Base-by-base conservation (phyloP, 345 rosid genomes). In the Fremontodendron californicum region DNA sequence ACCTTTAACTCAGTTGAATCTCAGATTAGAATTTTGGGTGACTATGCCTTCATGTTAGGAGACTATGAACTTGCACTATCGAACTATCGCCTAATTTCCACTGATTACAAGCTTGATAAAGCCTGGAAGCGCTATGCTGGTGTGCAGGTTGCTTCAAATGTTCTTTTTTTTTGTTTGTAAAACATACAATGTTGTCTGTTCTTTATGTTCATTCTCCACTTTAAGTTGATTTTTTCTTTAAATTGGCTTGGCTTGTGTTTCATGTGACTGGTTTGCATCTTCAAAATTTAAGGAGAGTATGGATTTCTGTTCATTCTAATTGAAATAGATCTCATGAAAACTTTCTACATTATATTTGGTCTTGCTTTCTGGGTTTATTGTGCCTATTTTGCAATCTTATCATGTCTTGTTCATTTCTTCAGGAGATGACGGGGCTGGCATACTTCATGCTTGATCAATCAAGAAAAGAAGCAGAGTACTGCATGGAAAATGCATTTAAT, bases 91-190 rank as follows among this genome's bases (percentile, higher is more conserved):
- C 85, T 96, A 63, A 90, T 96, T 81, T 93, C 98, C 35, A 96
- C 97, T 25, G 99, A 96, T 87, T 96, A 92, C 86, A 96, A 96
- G 87, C 83, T 96, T 71, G 99, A 96, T 82, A 93, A 96, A 88
- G 99, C 97, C 63, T 96, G 99, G 98, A 94, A 91, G 85, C 91
- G 85, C 78, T 94, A 93, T 87, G 99, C 99, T 75, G 98, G 97
- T 64, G 95, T 91, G 73, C 97, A 96, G 99, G 99, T 92, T 90
- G 78, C 73, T 81, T 80, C 74, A 49, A 21, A 74, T 67, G 74
- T 74, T 80, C 64, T 55, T 77, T 61, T 33, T 6, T 12, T 4
- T 67, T 45, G 2, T 49, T 29, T 11, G 18, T 58, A 12, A 61
- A 61, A 33, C 25, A 78, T 43, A 35, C 46, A 45, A 72, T 75